Evolutionary conservation across 371 early-diverging fungal species (phyloP), one percentile per base, ranked within the genome.

Genomic region (Mucor piriformis): DNA sequence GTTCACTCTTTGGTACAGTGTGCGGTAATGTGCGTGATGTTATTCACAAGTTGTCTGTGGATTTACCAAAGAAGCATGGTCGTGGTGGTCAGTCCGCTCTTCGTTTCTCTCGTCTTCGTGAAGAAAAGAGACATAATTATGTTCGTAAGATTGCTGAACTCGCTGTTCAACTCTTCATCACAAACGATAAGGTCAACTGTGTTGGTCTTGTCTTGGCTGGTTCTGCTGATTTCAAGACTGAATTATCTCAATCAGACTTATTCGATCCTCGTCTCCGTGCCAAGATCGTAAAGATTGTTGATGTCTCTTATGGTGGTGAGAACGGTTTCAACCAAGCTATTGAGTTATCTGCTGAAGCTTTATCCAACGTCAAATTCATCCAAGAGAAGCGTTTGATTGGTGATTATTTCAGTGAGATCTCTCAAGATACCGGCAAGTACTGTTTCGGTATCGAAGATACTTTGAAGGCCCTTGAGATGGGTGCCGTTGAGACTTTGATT

Each of bases 41-140:
- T 46, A 80, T 99, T 60, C 97, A 98, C 82, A 93, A 94, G 71
- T 83, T 99, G 53, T 75, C 87, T 21, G 99, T 99, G 38, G 99
- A 99, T 70, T 77, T 99, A 63, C 99, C 99, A 63, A 99, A 99
- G 87, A 99, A 99, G 92, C 99, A 99, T 89, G 99, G 96, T 54
- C 93, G 99, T 79, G 99, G 99, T 84, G 99, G 99, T 88, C 99
- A 99, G 82, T 98, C 99, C 20, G 99, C 99, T 18, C 89, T 99
- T 61, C 96, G 99, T 90, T 99, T 99, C 83, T 93, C 99, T 6
- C 95, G 99, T 87, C 88, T 99, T 40, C 91, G 99, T 68, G 93
- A 96, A 63, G 99, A 99, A 76, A 99, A 97, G 83, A 93, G 99
- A 52, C 96, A 97, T 83, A 95, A 99, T 70, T 99, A 99, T 70